phyloP scores from a whole-genome alignment of 2,329 filamentous ascomycete genomes.

The Pseudogymnoascus sp. region DNA sequence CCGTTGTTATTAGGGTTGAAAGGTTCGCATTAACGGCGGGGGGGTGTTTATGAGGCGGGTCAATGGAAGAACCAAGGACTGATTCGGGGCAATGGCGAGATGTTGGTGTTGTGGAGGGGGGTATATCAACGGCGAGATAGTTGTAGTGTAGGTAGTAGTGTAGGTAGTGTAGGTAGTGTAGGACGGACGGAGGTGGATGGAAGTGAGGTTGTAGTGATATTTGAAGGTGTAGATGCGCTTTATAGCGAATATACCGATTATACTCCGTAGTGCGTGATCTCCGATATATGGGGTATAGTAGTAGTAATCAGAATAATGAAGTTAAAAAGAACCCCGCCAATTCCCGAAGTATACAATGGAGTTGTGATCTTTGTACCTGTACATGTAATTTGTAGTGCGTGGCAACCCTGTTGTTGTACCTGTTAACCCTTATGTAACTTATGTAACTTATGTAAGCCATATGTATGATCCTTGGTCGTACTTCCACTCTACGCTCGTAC shows the following conservation, averaged over 20 bases:
- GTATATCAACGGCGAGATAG: not conserved
- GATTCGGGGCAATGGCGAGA: not conserved
- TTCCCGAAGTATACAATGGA: not conserved
- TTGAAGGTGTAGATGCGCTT: not conserved
- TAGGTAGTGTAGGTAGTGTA: not conserved
- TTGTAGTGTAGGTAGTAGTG: no score
- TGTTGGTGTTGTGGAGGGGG: conserved; percentile 20
- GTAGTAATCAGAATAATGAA: not conserved
- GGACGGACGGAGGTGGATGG: not conserved
- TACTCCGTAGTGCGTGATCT: not conserved
- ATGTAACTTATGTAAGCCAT: no score
- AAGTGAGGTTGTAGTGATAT: not conserved
- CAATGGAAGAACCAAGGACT: not conserved
- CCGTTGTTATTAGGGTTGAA: conserved; percentile 37
- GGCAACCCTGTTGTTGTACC: not conserved
- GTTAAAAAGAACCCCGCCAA: not conserved
- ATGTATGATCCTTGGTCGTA: not conserved
- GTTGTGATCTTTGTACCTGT: not conserved
- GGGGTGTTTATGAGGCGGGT: not conserved
- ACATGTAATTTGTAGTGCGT: not conserved
- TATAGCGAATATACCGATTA: not conserved
- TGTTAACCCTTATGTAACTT: not conserved
- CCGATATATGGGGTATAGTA: not conserved
- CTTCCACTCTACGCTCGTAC: no score
- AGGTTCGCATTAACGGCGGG: not conserved